Conservation (phyloP, 1,284 basidiomycete genomes). For the Irpex sp. region DNA sequence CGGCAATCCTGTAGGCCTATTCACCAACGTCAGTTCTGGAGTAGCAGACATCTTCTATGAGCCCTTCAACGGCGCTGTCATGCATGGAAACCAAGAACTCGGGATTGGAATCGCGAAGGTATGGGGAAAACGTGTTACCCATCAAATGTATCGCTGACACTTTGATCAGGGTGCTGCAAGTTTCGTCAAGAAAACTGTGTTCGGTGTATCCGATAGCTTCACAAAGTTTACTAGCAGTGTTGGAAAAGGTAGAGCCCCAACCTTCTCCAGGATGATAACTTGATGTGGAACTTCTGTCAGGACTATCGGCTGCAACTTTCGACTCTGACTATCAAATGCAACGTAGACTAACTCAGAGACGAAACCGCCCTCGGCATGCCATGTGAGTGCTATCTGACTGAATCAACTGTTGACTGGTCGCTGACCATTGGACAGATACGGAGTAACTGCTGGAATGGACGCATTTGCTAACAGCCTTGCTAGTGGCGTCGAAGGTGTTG, state of each 20-base stretch:
- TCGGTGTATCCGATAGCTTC: conserved; percentile 93
- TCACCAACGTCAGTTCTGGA: conserved; percentile 99
- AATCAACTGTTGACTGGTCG: conserved; percentile 10
- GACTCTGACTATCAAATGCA: conserved; percentile 94
- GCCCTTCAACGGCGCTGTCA: conserved; percentile 95
- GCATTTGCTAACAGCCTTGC: conserved; percentile 93
- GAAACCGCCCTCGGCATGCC: conserved; percentile 95
- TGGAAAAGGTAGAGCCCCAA: conserved; percentile 74
- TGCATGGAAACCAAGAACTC: conserved; percentile 95
- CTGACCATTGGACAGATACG: conserved; percentile 56
- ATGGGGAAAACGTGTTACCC: conserved; percentile 11
- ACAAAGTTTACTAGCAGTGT: conserved; percentile 98
- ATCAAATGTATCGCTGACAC: not conserved
- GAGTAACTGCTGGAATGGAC: conserved; percentile 91
- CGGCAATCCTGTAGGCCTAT: conserved; percentile 91
- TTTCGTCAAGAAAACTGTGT: conserved; percentile 98
- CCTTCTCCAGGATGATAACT: conserved; percentile 1
- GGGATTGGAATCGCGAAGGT: conserved; percentile 98
- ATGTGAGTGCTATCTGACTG: conserved; percentile 50
- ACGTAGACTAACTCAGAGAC: conserved; percentile 83
- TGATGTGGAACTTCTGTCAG: conserved; percentile 33
- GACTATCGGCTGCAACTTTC: conserved; percentile 93
- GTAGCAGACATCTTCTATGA: conserved; percentile 99
- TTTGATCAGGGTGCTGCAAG: conserved; percentile 85
- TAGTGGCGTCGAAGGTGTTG: conserved; percentile 93